Evolutionary conservation across 345 rosid genomes (phyloP).

Genomic region (Eucalyptus lansdowneana): DNA sequence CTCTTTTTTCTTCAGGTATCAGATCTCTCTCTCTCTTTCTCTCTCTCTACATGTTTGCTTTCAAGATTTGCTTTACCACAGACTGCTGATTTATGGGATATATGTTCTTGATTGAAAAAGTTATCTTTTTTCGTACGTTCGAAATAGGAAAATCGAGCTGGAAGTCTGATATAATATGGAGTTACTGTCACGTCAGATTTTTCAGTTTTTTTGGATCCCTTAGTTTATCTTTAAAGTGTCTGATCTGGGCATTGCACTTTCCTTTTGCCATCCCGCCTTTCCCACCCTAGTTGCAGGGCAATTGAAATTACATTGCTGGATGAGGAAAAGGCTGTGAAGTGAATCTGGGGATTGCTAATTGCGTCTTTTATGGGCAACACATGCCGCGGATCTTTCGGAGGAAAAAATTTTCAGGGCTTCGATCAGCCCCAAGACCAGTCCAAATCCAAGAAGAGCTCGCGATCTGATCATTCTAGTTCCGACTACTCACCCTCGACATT

Average conservation of each 20-base stretch:
- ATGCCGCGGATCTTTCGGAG: slow-evolving; percentile 92
- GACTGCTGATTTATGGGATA: neutral
- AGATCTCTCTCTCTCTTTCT: neutral
- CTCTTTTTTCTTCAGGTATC: neutral
- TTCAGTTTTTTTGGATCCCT: neutral
- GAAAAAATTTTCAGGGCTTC: slow-evolving; percentile 63
- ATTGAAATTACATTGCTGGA: slow-evolving; percentile 19
- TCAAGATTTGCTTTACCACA: neutral
- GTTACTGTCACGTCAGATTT: neutral
- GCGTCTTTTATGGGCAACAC: slow-evolving; percentile 94
- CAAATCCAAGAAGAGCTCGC: slow-evolving; percentile 22
- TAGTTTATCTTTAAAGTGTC: neutral
- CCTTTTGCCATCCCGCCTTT: neutral
- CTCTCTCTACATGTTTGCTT: neutral
- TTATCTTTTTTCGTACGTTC: neutral
- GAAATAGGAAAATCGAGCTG: neutral
- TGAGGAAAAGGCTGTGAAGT: slow-evolving; percentile 17
- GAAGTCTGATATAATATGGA: neutral
- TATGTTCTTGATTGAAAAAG: neutral
- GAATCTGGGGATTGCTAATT: slow-evolving; percentile 8
- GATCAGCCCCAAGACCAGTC: slow-evolving; percentile 54
- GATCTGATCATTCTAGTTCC: slow-evolving; percentile 26
- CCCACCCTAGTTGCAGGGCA: neutral
- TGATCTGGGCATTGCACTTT: neutral
- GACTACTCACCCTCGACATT: slow-evolving; percentile 27